phyloP scores from a whole-genome alignment of 495 filamentous ascomycete genomes.

The Aspergillus taichungensis region DNA sequence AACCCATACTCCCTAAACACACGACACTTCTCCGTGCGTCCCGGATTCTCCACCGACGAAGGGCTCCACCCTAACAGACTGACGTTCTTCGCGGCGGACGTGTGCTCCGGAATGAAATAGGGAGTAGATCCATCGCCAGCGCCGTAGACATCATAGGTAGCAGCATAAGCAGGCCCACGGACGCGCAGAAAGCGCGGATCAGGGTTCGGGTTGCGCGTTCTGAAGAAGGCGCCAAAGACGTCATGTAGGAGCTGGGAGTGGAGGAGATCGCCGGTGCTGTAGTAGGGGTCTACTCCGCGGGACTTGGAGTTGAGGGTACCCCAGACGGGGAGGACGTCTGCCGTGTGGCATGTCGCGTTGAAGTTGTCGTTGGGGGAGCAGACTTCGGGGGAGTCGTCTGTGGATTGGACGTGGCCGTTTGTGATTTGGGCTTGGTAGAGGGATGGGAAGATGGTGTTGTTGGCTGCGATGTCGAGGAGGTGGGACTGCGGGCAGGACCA shows the following conservation, averaged over 20 bases:
- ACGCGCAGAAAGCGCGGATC: slow-evolving; percentile 5
- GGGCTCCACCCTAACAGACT: slow-evolving; percentile 14
- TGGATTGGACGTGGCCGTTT: slow-evolving; percentile 18
- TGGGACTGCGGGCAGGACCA: slow-evolving; percentile 22
- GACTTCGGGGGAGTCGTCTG: slow-evolving; percentile 10
- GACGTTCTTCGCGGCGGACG: slow-evolving; percentile 2
- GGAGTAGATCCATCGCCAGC: neutral
- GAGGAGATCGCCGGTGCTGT: slow-evolving; percentile 8
- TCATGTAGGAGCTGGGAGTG: slow-evolving; percentile 23
- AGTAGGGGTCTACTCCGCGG: slow-evolving; percentile 19
- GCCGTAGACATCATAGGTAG: slow-evolving; percentile 4
- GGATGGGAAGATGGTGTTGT: slow-evolving; percentile 8
- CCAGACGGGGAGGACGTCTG: slow-evolving; percentile 23
- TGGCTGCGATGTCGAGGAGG: slow-evolving; percentile 11
- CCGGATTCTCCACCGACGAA: slow-evolving; percentile 5
- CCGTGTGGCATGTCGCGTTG: slow-evolving; percentile 23
- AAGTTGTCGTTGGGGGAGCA: slow-evolving; percentile 21
- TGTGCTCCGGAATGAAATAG: slow-evolving; percentile 8
- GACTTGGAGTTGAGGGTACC: slow-evolving; percentile 24
- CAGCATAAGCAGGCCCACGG: slow-evolving; percentile 18
- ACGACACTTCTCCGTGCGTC: slow-evolving; percentile 10
- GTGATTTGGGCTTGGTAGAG: slow-evolving; percentile 18
- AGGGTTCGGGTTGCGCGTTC: slow-evolving; percentile 17
- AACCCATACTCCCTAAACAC: slow-evolving; percentile 21
- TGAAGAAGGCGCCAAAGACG: slow-evolving; percentile 19